phyloP scores from a whole-genome alignment of 1,139 yeast species.

The Taphrina pruni region DNA sequence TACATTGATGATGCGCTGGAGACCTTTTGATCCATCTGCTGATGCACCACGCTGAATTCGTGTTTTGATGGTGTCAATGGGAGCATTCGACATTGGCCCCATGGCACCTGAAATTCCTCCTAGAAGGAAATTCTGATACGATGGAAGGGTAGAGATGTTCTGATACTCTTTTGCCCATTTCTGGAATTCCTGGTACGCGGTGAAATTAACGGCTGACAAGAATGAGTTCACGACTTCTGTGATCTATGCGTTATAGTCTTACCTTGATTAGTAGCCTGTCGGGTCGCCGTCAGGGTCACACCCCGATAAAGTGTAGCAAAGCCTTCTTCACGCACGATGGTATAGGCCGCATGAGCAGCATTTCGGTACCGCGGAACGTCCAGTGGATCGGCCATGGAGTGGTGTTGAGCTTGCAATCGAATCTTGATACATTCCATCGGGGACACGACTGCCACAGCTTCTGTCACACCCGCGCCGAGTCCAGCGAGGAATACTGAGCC shows the following conservation, averaged over 20 bases:
- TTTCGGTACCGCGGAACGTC: conserved; percentile 84
- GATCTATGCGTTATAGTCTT: neutral
- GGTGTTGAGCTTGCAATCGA: conserved; percentile 93
- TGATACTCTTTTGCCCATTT: conserved; percentile 65
- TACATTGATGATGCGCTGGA: conserved; percentile 78
- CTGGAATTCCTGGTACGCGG: conserved; percentile 87
- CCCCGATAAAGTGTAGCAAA: conserved; percentile 88
- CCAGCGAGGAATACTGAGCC: conserved; percentile 81
- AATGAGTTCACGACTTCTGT: neutral
- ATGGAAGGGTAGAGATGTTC: conserved; percentile 72
- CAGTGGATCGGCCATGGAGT: conserved; percentile 82
- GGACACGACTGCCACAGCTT: conserved; percentile 90
- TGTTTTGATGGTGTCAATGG: conserved; percentile 95
- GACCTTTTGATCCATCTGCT: conserved; percentile 68
- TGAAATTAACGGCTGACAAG: conserved; percentile 81
- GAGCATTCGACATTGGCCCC: conserved; percentile 97
- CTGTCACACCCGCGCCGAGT: conserved; percentile 97
- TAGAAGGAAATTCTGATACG: conserved; percentile 91
- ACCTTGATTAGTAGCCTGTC: conserved; percentile 92
- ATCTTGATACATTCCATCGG: conserved; percentile 98
- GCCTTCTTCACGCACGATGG: conserved; percentile 90
- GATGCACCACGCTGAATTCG: conserved; percentile 91
- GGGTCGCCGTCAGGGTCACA: conserved; percentile 91
- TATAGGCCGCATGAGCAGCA: conserved; percentile 88
- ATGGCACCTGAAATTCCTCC: conserved; percentile 95